Evolutionary conservation across 495 filamentous ascomycete species (phyloP).

Genomic region (Chaetomium tenue): DNA sequence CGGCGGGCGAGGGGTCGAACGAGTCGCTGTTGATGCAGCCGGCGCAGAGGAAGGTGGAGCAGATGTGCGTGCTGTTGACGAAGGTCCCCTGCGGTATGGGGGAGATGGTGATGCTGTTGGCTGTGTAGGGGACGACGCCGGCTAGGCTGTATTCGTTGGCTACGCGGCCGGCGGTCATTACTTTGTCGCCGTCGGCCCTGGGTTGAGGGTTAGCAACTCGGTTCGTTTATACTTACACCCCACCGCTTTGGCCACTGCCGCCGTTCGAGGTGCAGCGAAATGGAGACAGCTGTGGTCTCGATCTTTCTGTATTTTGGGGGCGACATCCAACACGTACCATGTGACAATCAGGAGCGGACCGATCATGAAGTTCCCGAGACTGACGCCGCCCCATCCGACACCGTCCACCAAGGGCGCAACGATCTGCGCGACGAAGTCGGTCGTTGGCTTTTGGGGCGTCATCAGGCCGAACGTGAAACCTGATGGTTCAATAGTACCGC

Average conservation of each 20-base stretch:
- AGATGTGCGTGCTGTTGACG: constrained; percentile 29
- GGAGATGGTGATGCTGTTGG: constrained; percentile 8
- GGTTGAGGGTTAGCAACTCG: not conserved
- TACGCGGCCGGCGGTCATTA: constrained; percentile 22
- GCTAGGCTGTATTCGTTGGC: constrained; percentile 16
- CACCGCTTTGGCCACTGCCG: too few relatives aligned
- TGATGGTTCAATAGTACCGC: constrained; percentile 22
- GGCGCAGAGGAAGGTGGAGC: constrained; percentile 31
- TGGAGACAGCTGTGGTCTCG: too few relatives aligned
- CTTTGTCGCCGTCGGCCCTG: constrained; percentile 12
- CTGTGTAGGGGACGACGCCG: constrained; percentile 20
- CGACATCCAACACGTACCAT: constrained; percentile 16
- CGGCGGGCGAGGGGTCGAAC: constrained; percentile 14
- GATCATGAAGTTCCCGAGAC: constrained; percentile 26
- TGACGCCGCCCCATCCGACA: constrained; percentile 32
- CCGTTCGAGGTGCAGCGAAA: too few relatives aligned
- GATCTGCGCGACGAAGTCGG: constrained; percentile 37
- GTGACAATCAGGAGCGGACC: constrained; percentile 26
- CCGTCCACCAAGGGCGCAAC: constrained; percentile 23
- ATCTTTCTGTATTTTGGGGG: too few relatives aligned
- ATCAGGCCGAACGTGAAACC: constrained; percentile 34
- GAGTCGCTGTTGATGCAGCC: constrained; percentile 30
- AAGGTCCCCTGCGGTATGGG: constrained; percentile 29
- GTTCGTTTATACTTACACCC: not conserved
- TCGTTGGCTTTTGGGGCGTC: constrained; percentile 21